These are phyloP conservation scores for Alternaria alternata DNA, from an alignment of 2,329 filamentous ascomycete species.

Conservation along the genomic window DNA sequence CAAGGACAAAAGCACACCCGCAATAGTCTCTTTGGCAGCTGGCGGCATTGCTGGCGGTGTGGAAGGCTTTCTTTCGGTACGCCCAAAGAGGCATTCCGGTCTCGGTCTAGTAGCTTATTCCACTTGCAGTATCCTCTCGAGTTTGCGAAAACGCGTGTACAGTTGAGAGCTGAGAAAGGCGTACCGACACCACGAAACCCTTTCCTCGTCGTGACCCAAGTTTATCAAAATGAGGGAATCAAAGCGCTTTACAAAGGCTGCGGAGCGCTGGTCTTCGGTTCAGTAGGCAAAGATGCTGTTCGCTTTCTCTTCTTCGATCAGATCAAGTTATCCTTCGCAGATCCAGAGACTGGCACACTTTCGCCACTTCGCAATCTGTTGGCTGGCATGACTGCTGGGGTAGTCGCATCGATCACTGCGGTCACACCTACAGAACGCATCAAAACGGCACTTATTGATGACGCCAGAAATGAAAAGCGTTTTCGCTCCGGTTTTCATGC, in stretches of 20 bases:
- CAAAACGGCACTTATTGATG: slow-evolving; percentile 73
- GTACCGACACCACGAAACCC: slow-evolving; percentile 63
- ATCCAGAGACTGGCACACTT: slow-evolving; percentile 64
- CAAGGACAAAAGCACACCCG: slow-evolving; percentile 49
- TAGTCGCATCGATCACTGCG: slow-evolving; percentile 68
- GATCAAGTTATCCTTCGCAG: slow-evolving; percentile 67
- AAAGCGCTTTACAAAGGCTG: slow-evolving; percentile 70
- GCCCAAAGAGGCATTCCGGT: slow-evolving; percentile 5
- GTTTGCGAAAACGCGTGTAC: slow-evolving; percentile 71
- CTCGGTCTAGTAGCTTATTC: slow-evolving; percentile 19
- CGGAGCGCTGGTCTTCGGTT: slow-evolving; percentile 66
- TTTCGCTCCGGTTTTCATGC: slow-evolving; percentile 64
- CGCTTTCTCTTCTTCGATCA: slow-evolving; percentile 72
- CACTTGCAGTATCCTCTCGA: slow-evolving; percentile 66
- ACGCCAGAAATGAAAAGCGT: slow-evolving; percentile 60
- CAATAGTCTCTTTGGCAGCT: slow-evolving; percentile 49
- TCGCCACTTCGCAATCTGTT: slow-evolving; percentile 65
- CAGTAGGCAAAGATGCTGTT: slow-evolving; percentile 70
- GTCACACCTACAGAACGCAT: slow-evolving; percentile 74
- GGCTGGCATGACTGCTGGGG: slow-evolving; percentile 70
- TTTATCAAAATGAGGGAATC: slow-evolving; percentile 65
- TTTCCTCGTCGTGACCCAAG: slow-evolving; percentile 63
- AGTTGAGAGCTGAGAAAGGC: slow-evolving; percentile 59
- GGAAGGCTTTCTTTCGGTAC: slow-evolving; percentile 49
- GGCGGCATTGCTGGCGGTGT: slow-evolving; percentile 52